phyloP scores from a whole-genome alignment of 208 protist species.

The Willaertia magna region DNA sequence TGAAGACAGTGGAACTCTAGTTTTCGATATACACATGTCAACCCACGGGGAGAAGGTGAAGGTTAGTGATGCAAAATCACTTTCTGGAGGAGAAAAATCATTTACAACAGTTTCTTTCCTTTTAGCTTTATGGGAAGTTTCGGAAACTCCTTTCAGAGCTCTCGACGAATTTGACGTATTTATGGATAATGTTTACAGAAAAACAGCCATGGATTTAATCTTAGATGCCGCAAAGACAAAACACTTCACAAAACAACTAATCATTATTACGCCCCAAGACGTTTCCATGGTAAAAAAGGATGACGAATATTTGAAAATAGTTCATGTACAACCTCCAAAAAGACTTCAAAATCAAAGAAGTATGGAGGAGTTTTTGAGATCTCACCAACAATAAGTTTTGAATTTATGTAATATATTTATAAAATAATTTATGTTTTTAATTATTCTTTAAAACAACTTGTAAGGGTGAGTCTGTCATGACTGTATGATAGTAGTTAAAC shows the following conservation, averaged over 20 bases:
- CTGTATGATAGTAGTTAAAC: no score
- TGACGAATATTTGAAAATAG: background rate
- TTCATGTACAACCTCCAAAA: background rate
- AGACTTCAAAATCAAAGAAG: constrained; percentile 2
- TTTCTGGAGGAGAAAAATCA: constrained; percentile 29
- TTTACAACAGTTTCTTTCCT: constrained; percentile 26
- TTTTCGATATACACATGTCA: background rate
- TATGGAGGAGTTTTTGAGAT: background rate
- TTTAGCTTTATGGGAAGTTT: constrained; percentile 16
- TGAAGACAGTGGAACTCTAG: background rate
- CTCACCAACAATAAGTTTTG: background rate
- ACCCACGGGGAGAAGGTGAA: background rate
- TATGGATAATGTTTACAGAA: constrained; percentile 25
- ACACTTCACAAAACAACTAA: constrained; percentile 13
- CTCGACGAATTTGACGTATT: constrained; percentile 33
- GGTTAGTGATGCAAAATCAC: background rate
- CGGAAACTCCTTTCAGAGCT: constrained; percentile 22
- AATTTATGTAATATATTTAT: background rate
- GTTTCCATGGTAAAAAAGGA: background rate
- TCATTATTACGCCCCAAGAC: constrained; percentile 29
- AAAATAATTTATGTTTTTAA: no score
- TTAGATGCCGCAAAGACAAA: background rate
- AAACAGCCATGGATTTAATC: constrained; percentile 16
- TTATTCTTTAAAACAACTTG: no score
- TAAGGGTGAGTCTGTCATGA: no score